Base-by-base conservation (phyloP, 306 rosid genomes). In the Quercus robur region DNA sequence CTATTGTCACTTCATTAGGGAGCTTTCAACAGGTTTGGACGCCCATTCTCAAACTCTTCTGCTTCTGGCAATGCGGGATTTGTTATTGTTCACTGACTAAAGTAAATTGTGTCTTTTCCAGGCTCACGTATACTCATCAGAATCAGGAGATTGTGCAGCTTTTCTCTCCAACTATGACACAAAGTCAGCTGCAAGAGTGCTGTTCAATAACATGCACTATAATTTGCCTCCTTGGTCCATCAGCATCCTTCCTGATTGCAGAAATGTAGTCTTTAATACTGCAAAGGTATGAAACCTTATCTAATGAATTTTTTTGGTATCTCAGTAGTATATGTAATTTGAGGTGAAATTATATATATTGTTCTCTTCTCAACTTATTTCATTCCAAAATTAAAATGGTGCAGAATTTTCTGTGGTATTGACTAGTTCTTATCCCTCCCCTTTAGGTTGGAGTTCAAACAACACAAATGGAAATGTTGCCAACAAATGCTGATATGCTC, bases 121-220 rank as follows among this genome's bases (percentile, higher is more conserved):
- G 99, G 97, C 99, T 77, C 71, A 88, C 63, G 89, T 91, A 54
- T 93, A 91, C 90, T 79, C 98, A 18, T 87, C 94, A 71, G 86
- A 93, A 84, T 87, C 97, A 59, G 97, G 99, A 82, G 86, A 81
- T 51, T 96, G 99, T 81, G 90, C 98, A 11, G 98, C 99, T 74
- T 96, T 96, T 84, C 97, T 96, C 70, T 80, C 99, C 25, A 96
- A 96, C 82, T 92, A 81, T 44, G 96, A 96, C 57, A 78, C 88
- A 38, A 84, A 90, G 64, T 90, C 94, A 75, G 76, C 97, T 74
- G 94, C 82, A 28, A 91, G 92, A 87, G 98, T 96, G 80, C 75
- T 90, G 97, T 96, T 96, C 91, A 96, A 96, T 83, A 96, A 96
- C 84, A 86, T 93, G 99, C 99, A 96, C 88, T 93, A 93, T 73